Percentiles rank a stretch among this genome's conserved stretches.
Conservation (phyloP, 495 filamentous ascomycete species). For the Penicillium paradoxum region DNA sequence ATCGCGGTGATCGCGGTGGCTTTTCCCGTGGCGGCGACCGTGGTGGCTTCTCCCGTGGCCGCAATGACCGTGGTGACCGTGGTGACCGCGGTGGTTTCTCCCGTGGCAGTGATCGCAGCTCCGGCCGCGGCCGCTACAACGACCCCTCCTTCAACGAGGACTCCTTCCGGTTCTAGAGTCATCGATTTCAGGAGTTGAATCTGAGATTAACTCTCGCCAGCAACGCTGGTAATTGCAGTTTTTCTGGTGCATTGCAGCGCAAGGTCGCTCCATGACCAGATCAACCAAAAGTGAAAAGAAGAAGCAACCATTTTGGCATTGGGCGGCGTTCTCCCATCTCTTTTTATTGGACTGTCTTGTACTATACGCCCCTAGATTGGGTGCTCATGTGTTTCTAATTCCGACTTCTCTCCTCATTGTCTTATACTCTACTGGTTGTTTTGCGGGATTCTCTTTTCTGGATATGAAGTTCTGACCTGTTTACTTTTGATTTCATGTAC, state of each 20-base stretch:
- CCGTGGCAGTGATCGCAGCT: neutral
- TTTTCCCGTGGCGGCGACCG: constrained; percentile 3
- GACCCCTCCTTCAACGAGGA: neutral
- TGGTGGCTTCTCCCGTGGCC: neutral
- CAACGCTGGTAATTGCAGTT: neutral
- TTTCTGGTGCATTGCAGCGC: neutral
- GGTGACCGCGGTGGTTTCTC: neutral
- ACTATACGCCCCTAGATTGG: constrained; percentile 9
- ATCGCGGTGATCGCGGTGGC: neutral
- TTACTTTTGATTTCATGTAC: constrained; percentile 5
- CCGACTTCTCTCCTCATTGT: constrained; percentile 26
- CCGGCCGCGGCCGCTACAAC: neutral
- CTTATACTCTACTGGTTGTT: constrained; percentile 10
- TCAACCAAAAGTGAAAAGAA: constrained; percentile 14
- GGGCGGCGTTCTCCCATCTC: constrained; percentile 24
- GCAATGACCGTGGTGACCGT: constrained; percentile 1
- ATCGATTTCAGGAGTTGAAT: too few relatives aligned
- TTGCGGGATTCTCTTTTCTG: constrained; percentile 5
- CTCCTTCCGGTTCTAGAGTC: constrained; percentile 1
- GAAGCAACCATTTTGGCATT: constrained; percentile 23
- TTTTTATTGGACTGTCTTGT: constrained; percentile 11
- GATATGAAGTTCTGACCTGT: neutral
- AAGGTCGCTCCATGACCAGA: neutral
- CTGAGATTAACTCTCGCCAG: neutral
- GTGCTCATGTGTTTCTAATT: constrained; percentile 10